Evolutionary conservation across 1,284 basidiomycete genomes (phyloP).

Genomic region (Sporisorium scitamineum): DNA sequence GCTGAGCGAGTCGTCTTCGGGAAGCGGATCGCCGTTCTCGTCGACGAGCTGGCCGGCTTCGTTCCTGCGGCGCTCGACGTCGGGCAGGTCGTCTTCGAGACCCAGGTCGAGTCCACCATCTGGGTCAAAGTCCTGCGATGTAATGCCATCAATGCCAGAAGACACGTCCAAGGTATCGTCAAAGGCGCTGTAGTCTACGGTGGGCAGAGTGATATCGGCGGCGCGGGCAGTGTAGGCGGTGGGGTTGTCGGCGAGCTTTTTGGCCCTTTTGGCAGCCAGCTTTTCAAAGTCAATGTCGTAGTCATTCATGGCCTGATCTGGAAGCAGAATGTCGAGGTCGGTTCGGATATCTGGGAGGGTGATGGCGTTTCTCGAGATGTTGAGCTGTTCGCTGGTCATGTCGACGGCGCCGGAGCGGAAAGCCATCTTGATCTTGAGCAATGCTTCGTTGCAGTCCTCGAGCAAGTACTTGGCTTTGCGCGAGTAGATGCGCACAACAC

Average conservation of each 20-base stretch:
- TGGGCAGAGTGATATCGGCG: constrained; percentile 76
- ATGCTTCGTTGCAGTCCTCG: constrained; percentile 96
- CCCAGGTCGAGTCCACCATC: constrained; percentile 70
- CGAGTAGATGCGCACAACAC: constrained; percentile 96
- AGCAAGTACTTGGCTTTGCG: constrained; percentile 96
- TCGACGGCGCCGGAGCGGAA: constrained; percentile 93
- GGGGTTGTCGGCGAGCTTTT: constrained; percentile 35
- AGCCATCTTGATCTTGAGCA: constrained; percentile 94
- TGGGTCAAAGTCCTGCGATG: constrained; percentile 60
- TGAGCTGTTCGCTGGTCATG: constrained; percentile 91
- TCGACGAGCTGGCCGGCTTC: constrained; percentile 54
- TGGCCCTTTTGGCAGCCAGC: constrained; percentile 75
- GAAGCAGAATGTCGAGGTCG: constrained; percentile 82
- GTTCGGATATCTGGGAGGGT: constrained; percentile 81
- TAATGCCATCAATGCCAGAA: constrained; percentile 53
- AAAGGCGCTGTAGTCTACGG: constrained; percentile 47
- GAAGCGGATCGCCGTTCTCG: constrained; percentile 68
- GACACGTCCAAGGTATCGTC: constrained; percentile 57
- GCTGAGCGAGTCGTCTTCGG: constrained; percentile 62
- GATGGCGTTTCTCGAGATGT: constrained; percentile 85
- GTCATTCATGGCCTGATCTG: constrained; percentile 72
- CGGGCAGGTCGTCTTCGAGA: constrained; percentile 71
- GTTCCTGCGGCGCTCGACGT: constrained; percentile 38
- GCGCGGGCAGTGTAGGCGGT: constrained; percentile 74
- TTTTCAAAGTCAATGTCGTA: constrained; percentile 73